Evolutionary conservation across 73 alveolate genomes (phyloP), one percentile per base, ranked within the genome.

Genomic region (Symbiodinium pilosum): DNA sequence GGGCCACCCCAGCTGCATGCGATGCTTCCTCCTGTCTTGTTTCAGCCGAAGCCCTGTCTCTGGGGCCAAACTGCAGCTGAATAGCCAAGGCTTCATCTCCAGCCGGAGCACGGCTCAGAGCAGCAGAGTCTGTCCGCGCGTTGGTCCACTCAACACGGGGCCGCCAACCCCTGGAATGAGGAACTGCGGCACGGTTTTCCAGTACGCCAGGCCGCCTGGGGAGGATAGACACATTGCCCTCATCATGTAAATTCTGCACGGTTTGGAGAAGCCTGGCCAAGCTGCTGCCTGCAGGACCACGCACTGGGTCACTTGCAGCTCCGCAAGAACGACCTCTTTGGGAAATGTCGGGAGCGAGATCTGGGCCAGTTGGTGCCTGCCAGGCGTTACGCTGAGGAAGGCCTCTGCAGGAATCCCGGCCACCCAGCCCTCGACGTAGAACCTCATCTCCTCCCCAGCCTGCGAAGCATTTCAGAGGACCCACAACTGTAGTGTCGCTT

Each of bases 41-140:
- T n/a, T n/a, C n/a, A n/a, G n/a, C n/a, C n/a, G n/a, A n/a, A n/a
- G n/a, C n/a, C n/a, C n/a, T n/a, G n/a, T n/a, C n/a, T n/a, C n/a
- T n/a, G n/a, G n/a, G n/a, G 12, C 81, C 81, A 64, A 64, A 64
- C 81, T 64, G 81, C 81, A 64, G 38, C 81, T 64, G 81, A 38
- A 64, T 28, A 14, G 81, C 81, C 81, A 64, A 38, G 34, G 81
- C 81, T 64, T 64, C 81, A 38, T 64, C 81, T n/a, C 81, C 81
- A n/a, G 39, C 34, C 3, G 81, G 81, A 64, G 38, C 81, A 14
- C 39, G 34, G 81, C n/a, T n/a, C n/a, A n/a, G n/a, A n/a, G n/a
- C n/a, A n/a, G n/a, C n/a, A n/a, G n/a, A n/a, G n/a, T n/a, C n/a
- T n/a, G 73, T 54, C 32, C 73, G 20, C 4, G 26, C 73, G 20